Percentiles rank a stretch among this genome's conserved stretches.
These are phyloP conservation scores for Bipolaris sorokiniana DNA, from an alignment of 2,329 filamentous ascomycete species.

Conservation along the genomic window DNA sequence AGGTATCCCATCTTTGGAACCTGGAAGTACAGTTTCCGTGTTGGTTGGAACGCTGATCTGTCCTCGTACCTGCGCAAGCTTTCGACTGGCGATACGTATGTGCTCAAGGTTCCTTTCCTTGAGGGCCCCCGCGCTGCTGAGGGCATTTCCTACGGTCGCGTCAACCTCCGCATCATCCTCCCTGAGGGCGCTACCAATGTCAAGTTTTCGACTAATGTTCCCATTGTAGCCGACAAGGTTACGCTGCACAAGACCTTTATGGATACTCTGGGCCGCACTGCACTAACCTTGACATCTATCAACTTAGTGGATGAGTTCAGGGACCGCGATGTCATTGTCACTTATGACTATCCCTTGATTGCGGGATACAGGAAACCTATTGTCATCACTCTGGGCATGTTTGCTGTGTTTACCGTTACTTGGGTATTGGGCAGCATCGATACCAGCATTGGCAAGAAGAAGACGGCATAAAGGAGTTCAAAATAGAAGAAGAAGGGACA, in stretches of 20 bases:
- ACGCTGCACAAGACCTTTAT: slow-evolving; percentile 86
- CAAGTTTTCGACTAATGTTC: slow-evolving; percentile 76
- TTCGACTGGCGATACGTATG: slow-evolving; percentile 71
- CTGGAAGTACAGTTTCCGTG: slow-evolving; percentile 97
- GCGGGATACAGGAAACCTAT: slow-evolving; percentile 85
- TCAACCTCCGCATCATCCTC: slow-evolving; percentile 81
- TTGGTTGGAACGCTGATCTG: slow-evolving; percentile 92
- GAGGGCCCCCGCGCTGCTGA: slow-evolving; percentile 88
- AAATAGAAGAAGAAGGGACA: neutral
- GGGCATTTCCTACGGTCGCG: slow-evolving; percentile 82
- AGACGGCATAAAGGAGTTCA: slow-evolving; percentile 31
- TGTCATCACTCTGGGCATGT: slow-evolving; percentile 74
- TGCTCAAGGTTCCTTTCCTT: slow-evolving; percentile 89
- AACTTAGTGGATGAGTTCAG: slow-evolving; percentile 92
- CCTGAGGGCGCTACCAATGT: slow-evolving; percentile 92
- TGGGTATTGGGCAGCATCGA: slow-evolving; percentile 81
- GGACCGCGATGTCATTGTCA: slow-evolving; percentile 81
- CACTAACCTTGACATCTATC: slow-evolving; percentile 76
- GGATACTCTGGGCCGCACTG: slow-evolving; percentile 88
- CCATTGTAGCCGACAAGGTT: slow-evolving; percentile 66
- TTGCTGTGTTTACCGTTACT: slow-evolving; percentile 74
- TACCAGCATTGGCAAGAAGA: slow-evolving; percentile 74
- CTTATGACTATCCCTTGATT: slow-evolving; percentile 80
- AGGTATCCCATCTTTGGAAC: slow-evolving; percentile 96
- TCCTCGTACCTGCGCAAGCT: slow-evolving; percentile 73